These are phyloP conservation scores for Myriangium duriaei DNA, from an alignment of 2,329 filamentous ascomycete species.

Conservation along the genomic window DNA sequence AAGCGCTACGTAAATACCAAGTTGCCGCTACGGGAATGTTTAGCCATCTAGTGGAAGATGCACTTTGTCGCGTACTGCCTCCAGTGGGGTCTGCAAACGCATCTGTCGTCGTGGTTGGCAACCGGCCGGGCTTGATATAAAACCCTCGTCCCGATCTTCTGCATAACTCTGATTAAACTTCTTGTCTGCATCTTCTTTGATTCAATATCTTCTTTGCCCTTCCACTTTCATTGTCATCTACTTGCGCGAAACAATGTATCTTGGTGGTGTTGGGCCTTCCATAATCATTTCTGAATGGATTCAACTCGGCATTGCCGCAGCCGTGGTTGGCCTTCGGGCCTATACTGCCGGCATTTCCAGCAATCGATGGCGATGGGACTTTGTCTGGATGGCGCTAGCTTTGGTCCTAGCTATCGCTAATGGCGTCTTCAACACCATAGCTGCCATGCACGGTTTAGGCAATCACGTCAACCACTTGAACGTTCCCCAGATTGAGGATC, in stretches of 20 bases:
- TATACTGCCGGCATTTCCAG: conserved; percentile 1
- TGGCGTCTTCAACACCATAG: not conserved
- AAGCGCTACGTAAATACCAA: no score
- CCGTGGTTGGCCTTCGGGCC: conserved; percentile 1
- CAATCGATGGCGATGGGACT: conserved; percentile 4
- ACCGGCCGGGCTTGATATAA: no score
- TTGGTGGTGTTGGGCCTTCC: conserved; percentile 1
- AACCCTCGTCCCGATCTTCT: no score
- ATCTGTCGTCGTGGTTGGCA: no score
- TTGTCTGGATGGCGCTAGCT: conserved; percentile 6
- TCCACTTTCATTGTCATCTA: not conserved
- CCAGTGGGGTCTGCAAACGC: no score
- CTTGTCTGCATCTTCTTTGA: no score
- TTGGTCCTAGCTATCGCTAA: not conserved
- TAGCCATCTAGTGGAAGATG: no score
- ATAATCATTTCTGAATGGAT: conserved; percentile 4
- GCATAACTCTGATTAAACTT: no score
- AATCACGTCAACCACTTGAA: not conserved
- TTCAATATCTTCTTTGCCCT: no score
- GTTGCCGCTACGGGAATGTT: no score
- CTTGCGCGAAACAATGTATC: no score
- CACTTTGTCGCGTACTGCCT: no score
- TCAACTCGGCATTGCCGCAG: not conserved
- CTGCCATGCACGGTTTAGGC: conserved; percentile 2
- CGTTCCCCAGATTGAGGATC: not conserved